phyloP scores from a whole-genome alignment of 208 protist species.

The Trypanosoma scelopori region DNA sequence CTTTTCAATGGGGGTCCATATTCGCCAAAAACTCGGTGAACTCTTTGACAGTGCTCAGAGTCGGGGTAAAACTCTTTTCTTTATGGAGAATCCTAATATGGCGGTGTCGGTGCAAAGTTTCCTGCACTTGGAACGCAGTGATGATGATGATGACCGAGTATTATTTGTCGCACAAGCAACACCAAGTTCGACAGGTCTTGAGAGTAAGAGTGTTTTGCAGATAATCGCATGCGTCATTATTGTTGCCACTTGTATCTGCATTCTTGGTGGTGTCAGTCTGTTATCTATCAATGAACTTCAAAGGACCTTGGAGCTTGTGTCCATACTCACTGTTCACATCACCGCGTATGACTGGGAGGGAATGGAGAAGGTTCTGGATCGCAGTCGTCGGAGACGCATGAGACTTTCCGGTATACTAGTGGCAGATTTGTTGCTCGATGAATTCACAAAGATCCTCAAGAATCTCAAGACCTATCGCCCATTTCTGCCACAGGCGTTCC shows the following conservation, averaged over 20 bases:
- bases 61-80: too few species aligned
- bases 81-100: too few species aligned
- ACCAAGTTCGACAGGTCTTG: slow-evolving; percentile 32
- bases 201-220: slow-evolving; percentile 35
- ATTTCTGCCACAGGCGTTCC: slow-evolving; percentile 58
- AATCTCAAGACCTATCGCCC: slow-evolving; percentile 57
- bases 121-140: slow-evolving; percentile 29
- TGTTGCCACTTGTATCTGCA: slow-evolving; percentile 46
- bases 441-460: slow-evolving; percentile 50
- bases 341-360: slow-evolving; percentile 52
- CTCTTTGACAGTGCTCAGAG: too few species aligned
- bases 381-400: slow-evolving; percentile 9
- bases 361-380: slow-evolving; percentile 46
- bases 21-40: too few species aligned
- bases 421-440: slow-evolving; percentile 27
- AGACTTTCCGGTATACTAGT: slow-evolving; percentile 16
- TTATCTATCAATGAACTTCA: slow-evolving; percentile 44
- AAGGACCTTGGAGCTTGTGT: slow-evolving; percentile 49
- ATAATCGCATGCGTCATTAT: slow-evolving; percentile 57
- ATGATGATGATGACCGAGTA: slow-evolving; percentile 18
- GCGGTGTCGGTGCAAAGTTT: slow-evolving; percentile 46
- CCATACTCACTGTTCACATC: slow-evolving; percentile 47
- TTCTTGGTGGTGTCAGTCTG: slow-evolving; percentile 44
- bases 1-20: too few species aligned
- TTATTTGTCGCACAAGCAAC: slow-evolving; percentile 60